Base-by-base conservation (phyloP, 345 rosid species). In the Citrus trifoliata region DNA sequence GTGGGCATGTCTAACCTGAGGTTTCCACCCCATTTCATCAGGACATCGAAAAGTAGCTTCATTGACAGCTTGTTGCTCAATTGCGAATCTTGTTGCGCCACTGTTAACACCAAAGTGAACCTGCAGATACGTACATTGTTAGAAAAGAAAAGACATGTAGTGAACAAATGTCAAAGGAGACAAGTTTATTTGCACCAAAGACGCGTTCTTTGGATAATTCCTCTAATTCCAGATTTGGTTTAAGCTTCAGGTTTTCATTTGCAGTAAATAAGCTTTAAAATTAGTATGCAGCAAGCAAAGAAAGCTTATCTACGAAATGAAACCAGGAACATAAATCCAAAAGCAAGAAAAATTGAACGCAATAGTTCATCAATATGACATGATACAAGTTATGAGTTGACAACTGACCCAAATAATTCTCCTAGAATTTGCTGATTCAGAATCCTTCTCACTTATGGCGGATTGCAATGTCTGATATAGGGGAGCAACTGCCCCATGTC, bases 1-100 rank as follows among this genome's bases (percentile, higher is more conserved):
- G n/a, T 66, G 14, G 75, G 76, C 42, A 67, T 32, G 53, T 78
- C 81, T 75, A 77, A 93, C 99, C 99, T 95, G 98, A 78, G 99
- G 98, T 82, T 95, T 93, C 99, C 99, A 95, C 76, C 97, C 98
- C 97, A 91, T 84, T 88, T 96, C 97, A 88, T 96, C 99, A 0
- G 99, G 97, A 73, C 97, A 96, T 75, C 94, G 95, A 63, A 93
- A 96, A 55, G 99, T 94, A 40, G 98, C 99, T 89, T 96, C 99
- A 83, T 96, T 96, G 38, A 93, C 93, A 58, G 97, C 99, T 87
- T 96, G 98, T 71, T 87, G 85, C 86, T 96, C 99, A 62, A 96
- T 83, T 25, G 97, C 98, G 21, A 96, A 96, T 81, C 88, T 90
- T 22, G 89, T 88, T 70, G 99, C 99, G 19, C 97, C 97, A 70